Conservation (phyloP, 2,329 filamentous ascomycete species). For the Apiospora malaysiana region DNA sequence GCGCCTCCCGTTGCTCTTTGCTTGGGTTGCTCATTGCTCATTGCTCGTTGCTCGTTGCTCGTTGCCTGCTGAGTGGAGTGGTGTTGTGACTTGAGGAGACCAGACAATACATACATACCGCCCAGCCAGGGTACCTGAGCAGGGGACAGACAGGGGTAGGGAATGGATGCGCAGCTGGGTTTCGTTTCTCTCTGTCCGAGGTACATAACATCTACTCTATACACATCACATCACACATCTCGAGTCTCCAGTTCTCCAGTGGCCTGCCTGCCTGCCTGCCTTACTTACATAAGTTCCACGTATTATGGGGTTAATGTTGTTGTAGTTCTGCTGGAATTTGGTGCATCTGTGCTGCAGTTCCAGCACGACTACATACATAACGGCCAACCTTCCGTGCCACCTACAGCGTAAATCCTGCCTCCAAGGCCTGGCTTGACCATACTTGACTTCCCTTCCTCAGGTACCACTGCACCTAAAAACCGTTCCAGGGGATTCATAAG, state of each 20-base stretch:
- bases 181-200: conserved; percentile 16
- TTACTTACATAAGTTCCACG: neutral
- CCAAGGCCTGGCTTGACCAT: too few species aligned
- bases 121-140: neutral
- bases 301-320: neutral
- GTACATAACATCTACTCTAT: conserved; percentile 12
- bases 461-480: conserved; percentile 12
- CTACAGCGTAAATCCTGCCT: neutral
- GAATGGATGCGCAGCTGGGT: neutral
- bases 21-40: too few species aligned
- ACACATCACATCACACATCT: conserved; percentile 6
- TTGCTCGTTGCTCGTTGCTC: neutral
- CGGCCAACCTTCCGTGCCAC: neutral
- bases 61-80: conserved; percentile 12
- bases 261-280: neutral
- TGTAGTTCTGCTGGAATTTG: neutral
- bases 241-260: conserved; percentile 3
- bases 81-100: conserved; percentile 7
- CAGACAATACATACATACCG: neutral
- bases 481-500: conserved; percentile 14
- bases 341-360: neutral
- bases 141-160: neutral
- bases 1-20: neutral
- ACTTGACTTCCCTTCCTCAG: neutral
- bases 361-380: neutral